These are phyloP conservation scores for Bipolaris zeicola DNA, from an alignment of 2,329 filamentous ascomycete genomes.

Conservation along the genomic window DNA sequence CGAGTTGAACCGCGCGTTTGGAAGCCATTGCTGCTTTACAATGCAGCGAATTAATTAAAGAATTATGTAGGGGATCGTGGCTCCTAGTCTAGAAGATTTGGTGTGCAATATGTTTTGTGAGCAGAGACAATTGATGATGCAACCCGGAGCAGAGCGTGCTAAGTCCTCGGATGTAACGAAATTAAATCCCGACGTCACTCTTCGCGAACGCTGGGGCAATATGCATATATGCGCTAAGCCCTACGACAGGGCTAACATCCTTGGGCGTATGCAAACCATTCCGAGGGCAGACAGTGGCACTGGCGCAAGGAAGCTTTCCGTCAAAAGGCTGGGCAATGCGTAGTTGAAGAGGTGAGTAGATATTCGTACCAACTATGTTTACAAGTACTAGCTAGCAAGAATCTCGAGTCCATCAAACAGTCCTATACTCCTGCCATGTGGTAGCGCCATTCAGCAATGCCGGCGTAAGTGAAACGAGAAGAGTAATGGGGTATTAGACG, in stretches of 20 bases:
- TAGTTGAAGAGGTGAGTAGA: background rate
- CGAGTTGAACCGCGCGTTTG: slow-evolving; percentile 20
- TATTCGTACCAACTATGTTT: background rate
- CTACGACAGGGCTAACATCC: background rate
- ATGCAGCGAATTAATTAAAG: background rate
- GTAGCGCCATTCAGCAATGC: background rate
- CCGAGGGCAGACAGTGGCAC: background rate
- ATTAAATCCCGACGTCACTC: slow-evolving; percentile 33
- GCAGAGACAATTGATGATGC: background rate
- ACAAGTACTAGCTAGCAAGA: background rate
- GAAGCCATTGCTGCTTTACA: slow-evolving; percentile 25
- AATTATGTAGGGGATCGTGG: background rate
- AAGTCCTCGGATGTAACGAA: slow-evolving; percentile 23
- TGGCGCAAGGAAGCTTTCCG: background rate
- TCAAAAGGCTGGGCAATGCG: background rate
- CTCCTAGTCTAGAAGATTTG: background rate
- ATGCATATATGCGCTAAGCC: slow-evolving; percentile 11
- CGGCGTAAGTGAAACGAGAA: background rate
- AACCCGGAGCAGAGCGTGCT: slow-evolving; percentile 15
- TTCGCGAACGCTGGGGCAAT: slow-evolving; percentile 12
- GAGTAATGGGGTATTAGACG: slow-evolving; percentile 5
- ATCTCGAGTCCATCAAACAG: background rate
- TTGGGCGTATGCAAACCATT: background rate
- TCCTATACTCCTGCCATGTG: background rate
- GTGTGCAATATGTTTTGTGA: background rate